Evolutionary conservation across 2,329 filamentous ascomycete genomes (phyloP).

Genomic region (Aspergillus versicolor): DNA sequence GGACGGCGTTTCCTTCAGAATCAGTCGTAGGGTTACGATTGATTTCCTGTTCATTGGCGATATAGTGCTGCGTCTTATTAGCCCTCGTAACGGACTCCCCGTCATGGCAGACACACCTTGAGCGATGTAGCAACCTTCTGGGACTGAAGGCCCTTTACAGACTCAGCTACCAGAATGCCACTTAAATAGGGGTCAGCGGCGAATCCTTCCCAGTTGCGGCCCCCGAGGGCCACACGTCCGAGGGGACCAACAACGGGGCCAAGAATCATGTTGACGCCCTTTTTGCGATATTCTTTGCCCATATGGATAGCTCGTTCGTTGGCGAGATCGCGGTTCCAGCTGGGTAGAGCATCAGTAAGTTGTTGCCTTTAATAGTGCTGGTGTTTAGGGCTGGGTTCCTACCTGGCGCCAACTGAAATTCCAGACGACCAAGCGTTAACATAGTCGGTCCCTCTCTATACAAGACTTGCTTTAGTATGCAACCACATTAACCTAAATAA

Average conservation of each 20-base stretch:
- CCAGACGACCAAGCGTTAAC: conserved; percentile 46
- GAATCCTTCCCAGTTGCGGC: conserved; percentile 31
- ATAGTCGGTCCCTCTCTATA: conserved; percentile 31
- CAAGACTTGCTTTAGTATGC: too few species aligned
- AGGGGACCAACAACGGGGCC: conserved; percentile 44
- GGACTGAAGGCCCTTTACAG: conserved; percentile 41
- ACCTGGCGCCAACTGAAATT: conserved; percentile 40
- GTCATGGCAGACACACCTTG: conserved; percentile 28
- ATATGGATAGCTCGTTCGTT: conserved; percentile 54
- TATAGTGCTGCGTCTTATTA: conserved; percentile 50
- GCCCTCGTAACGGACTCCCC: fast-evolving
- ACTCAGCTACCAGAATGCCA: conserved; percentile 35
- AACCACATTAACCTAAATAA: too few species aligned
- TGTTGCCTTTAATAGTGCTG: too few species aligned
- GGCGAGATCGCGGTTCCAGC: conserved; percentile 56
- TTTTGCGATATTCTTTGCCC: conserved; percentile 58
- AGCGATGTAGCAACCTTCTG: conserved; percentile 41
- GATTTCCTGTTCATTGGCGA: conserved; percentile 62
- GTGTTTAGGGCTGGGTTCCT: not conserved
- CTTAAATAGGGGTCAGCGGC: conserved; percentile 43
- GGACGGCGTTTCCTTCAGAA: not conserved
- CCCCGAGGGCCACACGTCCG: conserved; percentile 26
- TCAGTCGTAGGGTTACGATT: conserved; percentile 16
- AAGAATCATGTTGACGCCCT: conserved; percentile 42
- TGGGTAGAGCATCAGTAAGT: too few species aligned